Conservation (phyloP, 257 asterid genomes). For the Sherardia arvensis region DNA sequence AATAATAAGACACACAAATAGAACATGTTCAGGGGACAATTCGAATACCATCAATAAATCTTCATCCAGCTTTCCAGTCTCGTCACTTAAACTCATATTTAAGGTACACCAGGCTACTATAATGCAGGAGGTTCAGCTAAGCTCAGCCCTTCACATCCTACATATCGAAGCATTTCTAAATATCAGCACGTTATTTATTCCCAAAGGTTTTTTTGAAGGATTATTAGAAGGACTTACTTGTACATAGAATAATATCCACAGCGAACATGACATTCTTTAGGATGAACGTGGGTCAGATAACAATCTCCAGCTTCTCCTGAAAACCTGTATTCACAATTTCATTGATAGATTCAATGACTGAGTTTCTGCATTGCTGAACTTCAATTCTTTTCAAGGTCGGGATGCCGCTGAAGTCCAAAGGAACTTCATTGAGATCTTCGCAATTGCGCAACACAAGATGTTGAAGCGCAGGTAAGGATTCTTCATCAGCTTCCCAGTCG, state of each 20-base stretch:
- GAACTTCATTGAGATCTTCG: no score
- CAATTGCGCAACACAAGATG: no score
- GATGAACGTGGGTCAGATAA: no score
- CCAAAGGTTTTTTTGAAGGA: no score
- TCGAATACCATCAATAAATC: not conserved
- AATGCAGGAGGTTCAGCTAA: not conserved
- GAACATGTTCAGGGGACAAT: not conserved
- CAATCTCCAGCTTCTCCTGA: not conserved
- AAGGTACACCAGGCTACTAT: not conserved
- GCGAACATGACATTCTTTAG: no score
- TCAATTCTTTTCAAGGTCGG: no score
- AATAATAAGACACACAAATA: not conserved
- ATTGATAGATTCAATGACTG: no score
- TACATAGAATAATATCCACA: no score
- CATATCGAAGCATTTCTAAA: not conserved
- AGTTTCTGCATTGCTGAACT: no score
- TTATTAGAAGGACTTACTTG: no score
- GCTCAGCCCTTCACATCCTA: not conserved
- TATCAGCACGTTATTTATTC: not conserved
- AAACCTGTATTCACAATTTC: not conserved
- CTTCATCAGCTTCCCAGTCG: not conserved
- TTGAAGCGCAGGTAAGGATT: not conserved
- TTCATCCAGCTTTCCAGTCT: not conserved
- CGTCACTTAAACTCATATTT: not conserved
- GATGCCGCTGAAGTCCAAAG: no score